Evolutionary conservation across 768 basidiomycete species (phyloP), one percentile per base, ranked within the genome.

Genomic region (Lentinula lateritia): DNA sequence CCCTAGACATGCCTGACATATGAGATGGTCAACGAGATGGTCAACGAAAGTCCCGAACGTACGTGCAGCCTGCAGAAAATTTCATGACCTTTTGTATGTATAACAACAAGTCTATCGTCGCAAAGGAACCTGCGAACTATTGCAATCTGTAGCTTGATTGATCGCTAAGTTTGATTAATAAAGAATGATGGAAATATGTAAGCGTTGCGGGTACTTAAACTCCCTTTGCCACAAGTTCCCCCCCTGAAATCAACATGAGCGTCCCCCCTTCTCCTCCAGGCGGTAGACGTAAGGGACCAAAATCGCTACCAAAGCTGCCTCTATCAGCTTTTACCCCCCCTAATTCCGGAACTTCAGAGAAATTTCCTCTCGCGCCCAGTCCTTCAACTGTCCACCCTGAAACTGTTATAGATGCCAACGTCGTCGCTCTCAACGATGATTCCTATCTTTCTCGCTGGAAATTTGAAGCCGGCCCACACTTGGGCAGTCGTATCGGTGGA

Each of bases 241-340:
- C 41, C 23, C 41, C 42, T 12, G 13, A 34, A 15, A 38, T 39
- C 57, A 43, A 61, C 58, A 65, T 64, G 61, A 64, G 60, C 36
- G 32, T 64, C 50, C 74, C 74, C 42, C 67, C 72, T 16, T 79
- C 81, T 12, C 81, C 80, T 34, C 46, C 46, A 12, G 75, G 78
- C 46, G 73, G 80, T 60, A 73, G 73, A 15, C 85, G 87, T 67
- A 90, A 83, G 70, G 83, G 80, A 28, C 79, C 79, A 34, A 90
- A 85, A 70, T 76, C 82, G 20, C 83, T 86, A 5, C 92, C 92
- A 7, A 82, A 79, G 50, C 83, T 94, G 12, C 90, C 91, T 0
- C 71, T 86, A 28, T 91, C 90, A 10, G 92, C 85, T 0, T 93
- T 93, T 71, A 57, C 55, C 32, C 84, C 89, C 0, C 88, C 89